A percentile compares a stretch with the other conserved stretches of the same genome.
Conservation (phyloP, 2,329 filamentous ascomycete species). For the Escovopsis sp. region DNA sequence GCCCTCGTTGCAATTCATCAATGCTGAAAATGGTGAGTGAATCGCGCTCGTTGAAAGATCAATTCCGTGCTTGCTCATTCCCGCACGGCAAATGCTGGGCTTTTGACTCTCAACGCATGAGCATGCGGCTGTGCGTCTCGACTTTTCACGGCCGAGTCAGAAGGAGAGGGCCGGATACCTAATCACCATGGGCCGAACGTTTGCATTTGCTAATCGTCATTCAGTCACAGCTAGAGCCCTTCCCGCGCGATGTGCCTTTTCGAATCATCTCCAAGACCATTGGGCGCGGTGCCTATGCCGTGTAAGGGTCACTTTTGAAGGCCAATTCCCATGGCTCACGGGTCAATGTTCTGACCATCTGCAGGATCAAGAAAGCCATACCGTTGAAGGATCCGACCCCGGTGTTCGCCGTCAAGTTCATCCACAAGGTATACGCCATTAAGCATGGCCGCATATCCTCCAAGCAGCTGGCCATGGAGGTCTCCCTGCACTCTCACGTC, state of each 20-base stretch:
- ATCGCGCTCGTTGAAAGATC: not conserved
- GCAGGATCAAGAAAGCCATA: conserved; percentile 82
- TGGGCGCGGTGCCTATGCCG: conserved; percentile 91
- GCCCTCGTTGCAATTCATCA: no score
- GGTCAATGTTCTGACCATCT: not conserved
- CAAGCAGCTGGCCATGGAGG: conserved; percentile 85
- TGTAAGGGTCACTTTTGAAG: conserved; percentile 48
- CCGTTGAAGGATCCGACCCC: conserved; percentile 55
- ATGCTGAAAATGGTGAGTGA: no score
- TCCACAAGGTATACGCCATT: conserved; percentile 91
- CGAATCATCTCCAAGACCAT: conserved; percentile 93
- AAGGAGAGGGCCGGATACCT: no score
- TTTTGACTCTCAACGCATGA: no score
- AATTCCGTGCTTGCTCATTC: not conserved
- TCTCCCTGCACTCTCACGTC: conserved; percentile 76
- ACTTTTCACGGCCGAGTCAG: no score
- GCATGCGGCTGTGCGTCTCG: no score
- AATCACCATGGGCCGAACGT: no score
- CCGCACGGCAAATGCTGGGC: no score
- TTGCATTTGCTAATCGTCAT: conserved; percentile 15
- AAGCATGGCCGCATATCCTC: conserved; percentile 76
- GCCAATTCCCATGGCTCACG: no score
- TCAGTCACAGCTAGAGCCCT: conserved; percentile 77
- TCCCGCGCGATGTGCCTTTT: conserved; percentile 78
- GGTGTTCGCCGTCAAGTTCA: conserved; percentile 94